phyloP scores from a whole-genome alignment of 306 rosid species.

The Carpinus fangiana region DNA sequence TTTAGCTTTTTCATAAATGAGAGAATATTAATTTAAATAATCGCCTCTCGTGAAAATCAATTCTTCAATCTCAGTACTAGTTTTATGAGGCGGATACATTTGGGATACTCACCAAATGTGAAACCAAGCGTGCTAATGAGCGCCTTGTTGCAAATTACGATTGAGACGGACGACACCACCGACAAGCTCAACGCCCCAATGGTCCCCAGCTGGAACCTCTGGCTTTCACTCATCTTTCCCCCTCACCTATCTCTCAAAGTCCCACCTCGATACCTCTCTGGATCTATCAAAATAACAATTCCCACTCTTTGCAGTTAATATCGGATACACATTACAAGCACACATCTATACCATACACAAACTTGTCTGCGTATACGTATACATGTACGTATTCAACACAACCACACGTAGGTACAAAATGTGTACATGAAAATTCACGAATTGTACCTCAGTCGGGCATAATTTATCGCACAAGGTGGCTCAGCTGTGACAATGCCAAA shows the following conservation, averaged over 20 bases:
- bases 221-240: slow-evolving; percentile 26
- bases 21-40: background rate
- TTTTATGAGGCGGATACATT: background rate
- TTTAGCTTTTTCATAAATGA: background rate
- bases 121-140: slow-evolving; percentile 40
- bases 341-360: background rate
- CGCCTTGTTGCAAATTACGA: slow-evolving; percentile 43
- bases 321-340: background rate
- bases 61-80: background rate
- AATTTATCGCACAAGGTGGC: slow-evolving; percentile 8
- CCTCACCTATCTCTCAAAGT: background rate
- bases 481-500: slow-evolving; percentile 22
- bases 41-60: background rate
- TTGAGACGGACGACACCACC: slow-evolving; percentile 45
- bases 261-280: background rate
- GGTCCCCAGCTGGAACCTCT: slow-evolving; percentile 43
- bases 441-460: slow-evolving; percentile 34
- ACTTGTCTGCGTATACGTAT: background rate
- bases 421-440: background rate
- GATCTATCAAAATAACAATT: slow-evolving; percentile 10
- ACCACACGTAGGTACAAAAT: background rate
- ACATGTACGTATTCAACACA: background rate
- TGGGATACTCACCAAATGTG: slow-evolving; percentile 36
- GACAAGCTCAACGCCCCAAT: slow-evolving; percentile 47
- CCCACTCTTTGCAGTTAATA: background rate